Percentiles rank a stretch among this genome's conserved stretches.
Conservation (phyloP, 2,329 filamentous ascomycete genomes). For the Botrytis tulipae region DNA sequence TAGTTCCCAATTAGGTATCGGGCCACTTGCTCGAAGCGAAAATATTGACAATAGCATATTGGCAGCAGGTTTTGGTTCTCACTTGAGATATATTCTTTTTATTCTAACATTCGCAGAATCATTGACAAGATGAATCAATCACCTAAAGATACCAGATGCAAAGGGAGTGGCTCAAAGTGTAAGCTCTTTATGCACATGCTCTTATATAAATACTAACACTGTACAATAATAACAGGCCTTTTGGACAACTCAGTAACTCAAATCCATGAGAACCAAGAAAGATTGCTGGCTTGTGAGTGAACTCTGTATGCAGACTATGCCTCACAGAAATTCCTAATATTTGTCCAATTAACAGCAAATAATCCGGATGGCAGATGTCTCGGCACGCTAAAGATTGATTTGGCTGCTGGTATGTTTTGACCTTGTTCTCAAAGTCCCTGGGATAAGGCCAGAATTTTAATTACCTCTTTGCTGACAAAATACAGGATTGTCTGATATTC, state of each 20-base stretch:
- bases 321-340: conserved; percentile 3
- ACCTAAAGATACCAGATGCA: not conserved
- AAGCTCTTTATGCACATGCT: not conserved
- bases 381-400: conserved; percentile 1
- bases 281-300: not conserved
- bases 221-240: not conserved
- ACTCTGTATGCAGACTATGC: not conserved
- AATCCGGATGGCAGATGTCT: not conserved
- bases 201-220: not conserved
- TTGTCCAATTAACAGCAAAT: not conserved
- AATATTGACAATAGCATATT: not conserved
- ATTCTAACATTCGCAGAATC: not conserved
- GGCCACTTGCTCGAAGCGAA: not conserved
- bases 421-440: not conserved
- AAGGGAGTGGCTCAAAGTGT: not conserved
- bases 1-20: not conserved
- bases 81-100: not conserved
- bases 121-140: not conserved
- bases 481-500: conserved; percentile 13
- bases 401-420: conserved; percentile 8
- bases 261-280: not conserved
- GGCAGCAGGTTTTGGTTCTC: not conserved
- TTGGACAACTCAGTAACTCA: not conserved
- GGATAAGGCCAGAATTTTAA: not conserved
- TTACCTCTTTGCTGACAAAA: not conserved